These are phyloP conservation scores for Ceratocystis destructans DNA, from an alignment of 2,329 filamentous ascomycete species.

Conservation along the genomic window DNA sequence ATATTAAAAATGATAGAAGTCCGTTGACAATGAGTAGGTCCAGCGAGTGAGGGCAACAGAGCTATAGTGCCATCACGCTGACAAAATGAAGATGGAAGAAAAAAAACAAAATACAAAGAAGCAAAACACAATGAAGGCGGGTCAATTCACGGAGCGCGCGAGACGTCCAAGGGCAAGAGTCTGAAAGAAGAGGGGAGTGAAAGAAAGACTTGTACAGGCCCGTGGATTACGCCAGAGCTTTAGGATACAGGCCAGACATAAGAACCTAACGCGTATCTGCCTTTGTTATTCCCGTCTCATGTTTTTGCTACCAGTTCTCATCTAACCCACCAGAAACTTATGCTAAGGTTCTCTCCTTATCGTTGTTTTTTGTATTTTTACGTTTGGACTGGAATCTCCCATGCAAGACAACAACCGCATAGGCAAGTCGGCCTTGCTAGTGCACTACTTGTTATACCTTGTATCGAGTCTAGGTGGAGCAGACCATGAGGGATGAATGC, in stretches of 20 bases:
- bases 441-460: too few relatives aligned
- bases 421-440: not conserved
- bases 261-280: not conserved
- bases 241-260: not conserved
- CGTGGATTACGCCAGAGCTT: too few relatives aligned
- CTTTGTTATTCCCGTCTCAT: not conserved
- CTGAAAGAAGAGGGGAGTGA: not conserved
- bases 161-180: not conserved
- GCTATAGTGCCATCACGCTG: not conserved
- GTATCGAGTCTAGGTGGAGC: not conserved
- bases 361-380: not conserved
- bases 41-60: not conserved
- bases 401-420: constrained; percentile 9
- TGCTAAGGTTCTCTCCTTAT: not conserved
- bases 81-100: not conserved
- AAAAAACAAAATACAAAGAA: not conserved
- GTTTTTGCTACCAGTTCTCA: not conserved
- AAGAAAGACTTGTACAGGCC: not conserved
- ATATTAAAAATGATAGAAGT: not conserved
- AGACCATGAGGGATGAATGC: not conserved
- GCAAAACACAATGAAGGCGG: not conserved
- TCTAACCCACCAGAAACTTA: not conserved
- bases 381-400: constrained; percentile 8
- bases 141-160: not conserved
- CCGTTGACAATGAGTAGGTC: not conserved